Conservation (phyloP, 2,329 filamentous ascomycete genomes). For the Bipolaris cookei region DNA sequence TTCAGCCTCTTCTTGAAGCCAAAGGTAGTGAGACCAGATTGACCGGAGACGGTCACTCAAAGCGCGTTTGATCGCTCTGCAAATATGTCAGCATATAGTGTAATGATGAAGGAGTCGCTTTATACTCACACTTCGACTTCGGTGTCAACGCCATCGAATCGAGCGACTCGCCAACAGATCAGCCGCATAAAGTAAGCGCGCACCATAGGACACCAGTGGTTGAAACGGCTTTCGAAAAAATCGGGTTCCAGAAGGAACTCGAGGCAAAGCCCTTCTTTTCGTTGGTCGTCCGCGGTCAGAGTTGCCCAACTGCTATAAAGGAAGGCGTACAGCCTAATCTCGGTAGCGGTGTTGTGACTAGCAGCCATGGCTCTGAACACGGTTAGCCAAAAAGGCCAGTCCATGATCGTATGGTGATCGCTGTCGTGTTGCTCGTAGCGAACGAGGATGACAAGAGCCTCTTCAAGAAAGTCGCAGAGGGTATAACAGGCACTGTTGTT, state of each 20-base stretch:
- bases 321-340: conserved; percentile 83
- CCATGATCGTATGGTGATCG: conserved; percentile 60
- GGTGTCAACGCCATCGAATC: conserved; percentile 71
- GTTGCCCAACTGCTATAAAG: conserved; percentile 81
- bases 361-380: conserved; percentile 79
- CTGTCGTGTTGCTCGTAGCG: conserved; percentile 61
- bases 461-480: conserved; percentile 89
- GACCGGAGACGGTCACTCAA: conserved; percentile 72
- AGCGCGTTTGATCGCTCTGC: conserved; percentile 71
- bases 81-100: conserved; percentile 21
- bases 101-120: not conserved
- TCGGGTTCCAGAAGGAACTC: conserved; percentile 77
- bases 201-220: conserved; percentile 96
- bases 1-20: conserved; percentile 72
- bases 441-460: conserved; percentile 72
- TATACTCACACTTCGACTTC: conserved; percentile 70
- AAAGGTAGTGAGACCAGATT: conserved; percentile 80
- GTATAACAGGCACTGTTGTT: conserved; percentile 86
- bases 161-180: conserved; percentile 85
- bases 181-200: conserved; percentile 90
- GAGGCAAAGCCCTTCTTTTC: conserved; percentile 73
- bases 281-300: conserved; percentile 67
- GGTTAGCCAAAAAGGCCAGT: conserved; percentile 86
- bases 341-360: conserved; percentile 87
- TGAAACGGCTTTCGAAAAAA: conserved; percentile 82